Evolutionary conservation across 805 yeast genomes (phyloP), one percentile per base, ranked within the genome.

Genomic region (Cyberlindnera bimundalis): DNA sequence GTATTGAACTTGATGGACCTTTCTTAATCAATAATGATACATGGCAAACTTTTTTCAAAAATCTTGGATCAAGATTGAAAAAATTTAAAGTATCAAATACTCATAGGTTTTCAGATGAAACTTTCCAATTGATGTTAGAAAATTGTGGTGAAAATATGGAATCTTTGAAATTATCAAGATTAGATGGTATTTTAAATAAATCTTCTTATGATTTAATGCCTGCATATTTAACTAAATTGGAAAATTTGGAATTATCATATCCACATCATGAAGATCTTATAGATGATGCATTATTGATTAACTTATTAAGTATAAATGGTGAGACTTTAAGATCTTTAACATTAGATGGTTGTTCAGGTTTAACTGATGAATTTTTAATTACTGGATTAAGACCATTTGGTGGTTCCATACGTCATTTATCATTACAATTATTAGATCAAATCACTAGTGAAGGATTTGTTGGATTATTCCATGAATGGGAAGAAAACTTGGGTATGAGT

Each of bases 1-100:
- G 75, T 12, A 42, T 91, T 7, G 66, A 73, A n/a, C 64, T 93
- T 27, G 90, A 91, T 60, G 99, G 99, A 0, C 88, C 97, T 0
- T 93, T 93, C 58, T 65, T 93, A 50, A 81, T 93, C 33, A 79
- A 82, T 53, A 86, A 83, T 48, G 64, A 61, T 0, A 69, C 79
- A 41, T 93, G 99, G 99, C 76, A 77, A 48, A 71, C 67, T 6
- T 89, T 84, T 47, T 85, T 93, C 53, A 78, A 76, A 37, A 48
- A 56, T 2, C 66, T 76, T 46, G 85, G 84, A 2, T 60, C 70
- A 2, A 67, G 74, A 15, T 65, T 93, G 40, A 66, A 63, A 18
- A 65, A 67, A 32, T 77, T 93, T 50, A 81, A 81, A 46, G 59
- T 93, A 10, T 68, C 79, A 27, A 86, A 88, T 55, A 91, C 97